A percentile compares a stretch with the other conserved stretches of the same genome.
Conservation (phyloP, 2,329 filamentous ascomycete genomes). For the Hymenoscyphus fructigenus region DNA sequence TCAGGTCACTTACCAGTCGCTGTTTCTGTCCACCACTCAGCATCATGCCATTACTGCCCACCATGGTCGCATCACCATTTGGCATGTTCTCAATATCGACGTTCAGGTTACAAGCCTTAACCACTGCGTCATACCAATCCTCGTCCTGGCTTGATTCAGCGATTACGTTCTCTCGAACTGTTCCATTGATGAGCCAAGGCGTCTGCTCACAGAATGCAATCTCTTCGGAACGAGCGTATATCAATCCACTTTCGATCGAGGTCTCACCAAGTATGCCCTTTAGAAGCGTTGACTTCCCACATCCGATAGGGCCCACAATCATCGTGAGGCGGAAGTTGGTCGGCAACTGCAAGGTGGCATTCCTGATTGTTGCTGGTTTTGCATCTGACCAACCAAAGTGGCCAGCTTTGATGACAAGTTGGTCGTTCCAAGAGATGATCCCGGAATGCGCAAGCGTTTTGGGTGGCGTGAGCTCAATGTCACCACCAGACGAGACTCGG, state of each 20-base stretch:
- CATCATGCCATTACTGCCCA: constrained; percentile 32
- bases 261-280: constrained; percentile 29
- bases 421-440: background rate
- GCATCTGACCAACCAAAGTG: too few relatives aligned
- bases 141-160: constrained; percentile 14
- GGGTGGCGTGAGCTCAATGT: too few relatives aligned
- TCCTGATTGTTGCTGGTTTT: too few relatives aligned
- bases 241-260: constrained; percentile 18
- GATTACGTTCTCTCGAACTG: constrained; percentile 19
- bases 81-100: constrained; percentile 25
- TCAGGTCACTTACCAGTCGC: constrained; percentile 46
- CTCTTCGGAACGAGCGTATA: constrained; percentile 14
- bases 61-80: constrained; percentile 23
- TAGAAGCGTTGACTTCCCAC: constrained; percentile 32
- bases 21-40: constrained; percentile 41
- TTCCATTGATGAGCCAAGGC: constrained; percentile 23
- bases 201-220: constrained; percentile 30
- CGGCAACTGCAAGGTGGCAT: too few relatives aligned
- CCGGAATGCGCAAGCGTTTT: too few relatives aligned
- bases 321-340: constrained; percentile 38
- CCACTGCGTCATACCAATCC: constrained; percentile 19
- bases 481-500: too few relatives aligned
- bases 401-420: too few relatives aligned
- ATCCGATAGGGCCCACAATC: constrained; percentile 45
- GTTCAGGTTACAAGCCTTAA: constrained; percentile 23